Evolutionary conservation across 2,329 filamentous ascomycete species (phyloP).

Genomic region (Aspergillus eucalypticola): DNA sequence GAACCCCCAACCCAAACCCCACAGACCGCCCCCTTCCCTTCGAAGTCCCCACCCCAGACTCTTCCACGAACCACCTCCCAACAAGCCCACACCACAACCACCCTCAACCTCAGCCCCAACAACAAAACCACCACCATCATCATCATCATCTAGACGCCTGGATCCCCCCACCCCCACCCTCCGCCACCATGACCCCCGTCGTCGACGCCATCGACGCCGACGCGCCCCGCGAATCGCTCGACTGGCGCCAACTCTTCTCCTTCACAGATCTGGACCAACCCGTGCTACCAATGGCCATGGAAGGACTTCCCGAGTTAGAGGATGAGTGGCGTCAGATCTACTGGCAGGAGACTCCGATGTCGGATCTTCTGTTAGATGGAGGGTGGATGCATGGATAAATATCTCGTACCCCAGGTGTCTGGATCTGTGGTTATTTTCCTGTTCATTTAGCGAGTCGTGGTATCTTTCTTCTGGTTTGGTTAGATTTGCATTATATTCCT

Average conservation of each 20-base stretch:
- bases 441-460: neutral
- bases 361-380: constrained; percentile 43
- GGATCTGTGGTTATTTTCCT: neutral
- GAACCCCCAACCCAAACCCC: constrained; percentile 15
- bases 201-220: constrained; percentile 38
- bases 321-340: constrained; percentile 50
- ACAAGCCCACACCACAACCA: constrained; percentile 28
- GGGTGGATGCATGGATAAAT: constrained; percentile 38
- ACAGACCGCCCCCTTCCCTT: constrained; percentile 24
- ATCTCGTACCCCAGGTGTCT: neutral
- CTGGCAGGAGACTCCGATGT: constrained; percentile 45
- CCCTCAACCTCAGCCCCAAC: constrained; percentile 2
- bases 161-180: constrained; percentile 28
- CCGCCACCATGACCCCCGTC: constrained; percentile 28
- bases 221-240: constrained; percentile 36
- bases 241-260: constrained; percentile 46
- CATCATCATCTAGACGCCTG: constrained; percentile 32
- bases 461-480: neutral
- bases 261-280: constrained; percentile 42
- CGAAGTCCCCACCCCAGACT: constrained; percentile 34
- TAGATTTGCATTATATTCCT: neutral
- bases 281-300: constrained; percentile 38
- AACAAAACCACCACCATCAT: neutral
- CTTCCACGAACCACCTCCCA: constrained; percentile 26
- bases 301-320: constrained; percentile 43